phyloP scores from a whole-genome alignment of 1,139 yeast species.

The Scheffersomyces titani region DNA sequence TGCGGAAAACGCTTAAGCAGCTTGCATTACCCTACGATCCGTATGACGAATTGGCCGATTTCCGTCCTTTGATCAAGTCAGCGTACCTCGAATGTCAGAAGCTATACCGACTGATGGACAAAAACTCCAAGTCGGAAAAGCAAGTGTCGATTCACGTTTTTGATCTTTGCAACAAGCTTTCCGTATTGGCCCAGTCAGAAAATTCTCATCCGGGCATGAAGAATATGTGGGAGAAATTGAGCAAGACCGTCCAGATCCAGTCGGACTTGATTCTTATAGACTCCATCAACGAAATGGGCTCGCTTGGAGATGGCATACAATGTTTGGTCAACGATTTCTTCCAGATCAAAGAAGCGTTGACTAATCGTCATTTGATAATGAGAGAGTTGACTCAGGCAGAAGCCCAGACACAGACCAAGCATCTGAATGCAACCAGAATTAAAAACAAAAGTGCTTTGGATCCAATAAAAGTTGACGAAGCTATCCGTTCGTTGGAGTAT shows the following conservation, averaged over 20 bases:
- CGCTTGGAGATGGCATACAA: constrained; percentile 74
- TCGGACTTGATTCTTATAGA: constrained; percentile 79
- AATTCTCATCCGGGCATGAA: constrained; percentile 62
- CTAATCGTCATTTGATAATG: constrained; percentile 90
- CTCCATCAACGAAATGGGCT: constrained; percentile 72
- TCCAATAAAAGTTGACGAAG: constrained; percentile 90
- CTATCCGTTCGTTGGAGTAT: constrained; percentile 73
- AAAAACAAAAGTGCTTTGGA: constrained; percentile 76
- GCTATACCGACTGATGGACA: constrained; percentile 56
- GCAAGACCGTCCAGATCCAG: constrained; percentile 65
- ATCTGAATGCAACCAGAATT: constrained; percentile 71
- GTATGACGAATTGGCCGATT: constrained; percentile 73
- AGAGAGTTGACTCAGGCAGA: constrained; percentile 84
- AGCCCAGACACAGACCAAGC: constrained; percentile 67
- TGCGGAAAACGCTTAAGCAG: constrained; percentile 88
- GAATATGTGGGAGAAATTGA: constrained; percentile 78
- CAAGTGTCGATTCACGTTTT: constrained; percentile 57
- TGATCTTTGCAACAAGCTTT: constrained; percentile 65
- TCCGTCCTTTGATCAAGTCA: constrained; percentile 82
- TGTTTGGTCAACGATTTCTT: constrained; percentile 73
- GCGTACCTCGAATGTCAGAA: constrained; percentile 65
- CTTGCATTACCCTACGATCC: constrained; percentile 91
- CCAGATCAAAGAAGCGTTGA: constrained; percentile 87
- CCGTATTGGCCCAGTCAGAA: constrained; percentile 52
- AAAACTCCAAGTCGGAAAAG: constrained; percentile 55